Conservation (phyloP, 345 rosid species). For the Cardamine chenopodiifolia region DNA sequence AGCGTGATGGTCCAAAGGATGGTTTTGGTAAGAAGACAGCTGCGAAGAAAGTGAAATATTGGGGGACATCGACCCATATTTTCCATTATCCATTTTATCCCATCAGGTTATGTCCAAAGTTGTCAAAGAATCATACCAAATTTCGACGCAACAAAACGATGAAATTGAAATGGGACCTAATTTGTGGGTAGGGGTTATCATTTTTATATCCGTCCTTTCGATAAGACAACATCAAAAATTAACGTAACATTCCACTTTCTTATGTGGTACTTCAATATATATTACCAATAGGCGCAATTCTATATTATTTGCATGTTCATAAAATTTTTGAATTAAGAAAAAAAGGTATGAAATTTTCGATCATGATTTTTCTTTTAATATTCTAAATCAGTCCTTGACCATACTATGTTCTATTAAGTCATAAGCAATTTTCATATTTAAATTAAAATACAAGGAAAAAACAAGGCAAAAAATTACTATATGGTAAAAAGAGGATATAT, state of each 20-base stretch:
- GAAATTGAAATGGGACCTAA: constrained; percentile 22
- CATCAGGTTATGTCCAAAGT: constrained; percentile 27
- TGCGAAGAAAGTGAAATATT: constrained; percentile 26
- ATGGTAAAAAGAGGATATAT: background rate
- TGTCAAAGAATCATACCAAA: constrained; percentile 29
- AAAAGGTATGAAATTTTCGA: background rate
- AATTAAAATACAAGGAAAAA: background rate
- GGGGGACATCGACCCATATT: constrained; percentile 15
- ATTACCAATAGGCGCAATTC: constrained; percentile 3
- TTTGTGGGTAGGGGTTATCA: constrained; percentile 19
- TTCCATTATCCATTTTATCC: constrained; percentile 21
- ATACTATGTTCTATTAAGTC: background rate
- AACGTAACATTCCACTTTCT: constrained; percentile 21
- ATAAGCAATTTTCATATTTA: background rate
- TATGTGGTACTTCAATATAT: constrained; percentile 7
- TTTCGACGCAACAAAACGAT: constrained; percentile 30
- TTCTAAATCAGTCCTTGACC: background rate
- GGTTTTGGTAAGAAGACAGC: constrained; percentile 26
- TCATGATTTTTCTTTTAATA: background rate
- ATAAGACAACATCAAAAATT: constrained; percentile 17
- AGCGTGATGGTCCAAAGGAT: constrained; percentile 37
- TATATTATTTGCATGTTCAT: background rate
- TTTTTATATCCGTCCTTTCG: constrained; percentile 11
- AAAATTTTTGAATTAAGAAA: background rate
- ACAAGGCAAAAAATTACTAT: background rate